Evolutionary conservation across 129 eudicot genomes (phyloP).

Genomic region (Gnaphalium uliginosum): DNA sequence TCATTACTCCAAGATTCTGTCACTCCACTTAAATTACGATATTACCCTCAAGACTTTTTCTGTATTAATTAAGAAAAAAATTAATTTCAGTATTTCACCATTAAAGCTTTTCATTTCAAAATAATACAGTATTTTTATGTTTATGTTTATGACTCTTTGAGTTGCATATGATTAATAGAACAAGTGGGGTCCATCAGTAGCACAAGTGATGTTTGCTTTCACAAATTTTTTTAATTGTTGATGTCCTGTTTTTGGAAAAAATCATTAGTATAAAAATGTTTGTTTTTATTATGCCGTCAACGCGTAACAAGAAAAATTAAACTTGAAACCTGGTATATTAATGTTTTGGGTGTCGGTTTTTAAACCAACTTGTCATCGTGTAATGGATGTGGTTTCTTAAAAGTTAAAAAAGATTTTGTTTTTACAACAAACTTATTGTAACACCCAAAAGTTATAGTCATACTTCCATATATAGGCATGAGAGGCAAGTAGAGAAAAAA

Average conservation of each 20-base stretch:
- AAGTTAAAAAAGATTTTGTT: constrained; percentile 14
- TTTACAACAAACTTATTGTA: constrained; percentile 20
- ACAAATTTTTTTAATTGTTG: too few species aligned
- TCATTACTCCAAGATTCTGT: constrained; percentile 47
- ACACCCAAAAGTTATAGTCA: constrained; percentile 33
- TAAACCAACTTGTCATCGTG: too few species aligned
- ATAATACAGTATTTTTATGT: too few species aligned
- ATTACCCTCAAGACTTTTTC: constrained; percentile 16
- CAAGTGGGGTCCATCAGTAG: constrained; percentile 30
- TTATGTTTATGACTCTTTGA: constrained; percentile 31
- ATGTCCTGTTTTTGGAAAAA: too few species aligned
- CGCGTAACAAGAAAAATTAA: too few species aligned
- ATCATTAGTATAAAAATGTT: too few species aligned
- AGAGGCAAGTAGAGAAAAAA: constrained; percentile 2
- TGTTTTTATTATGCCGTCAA: too few species aligned
- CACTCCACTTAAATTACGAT: constrained; percentile 3
- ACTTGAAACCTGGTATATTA: too few species aligned
- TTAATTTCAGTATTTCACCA: constrained; percentile 7
- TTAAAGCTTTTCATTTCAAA: constrained; percentile 31
- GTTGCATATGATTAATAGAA: constrained; percentile 33
- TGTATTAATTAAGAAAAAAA: constrained; percentile 20
- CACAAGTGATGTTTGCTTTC: too few species aligned
- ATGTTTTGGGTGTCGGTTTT: too few species aligned
- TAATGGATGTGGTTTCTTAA: background rate
- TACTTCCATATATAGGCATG: constrained; percentile 41